Conservation (phyloP, 352 stramenopile genomes). For the Phytopythium vexans region DNA sequence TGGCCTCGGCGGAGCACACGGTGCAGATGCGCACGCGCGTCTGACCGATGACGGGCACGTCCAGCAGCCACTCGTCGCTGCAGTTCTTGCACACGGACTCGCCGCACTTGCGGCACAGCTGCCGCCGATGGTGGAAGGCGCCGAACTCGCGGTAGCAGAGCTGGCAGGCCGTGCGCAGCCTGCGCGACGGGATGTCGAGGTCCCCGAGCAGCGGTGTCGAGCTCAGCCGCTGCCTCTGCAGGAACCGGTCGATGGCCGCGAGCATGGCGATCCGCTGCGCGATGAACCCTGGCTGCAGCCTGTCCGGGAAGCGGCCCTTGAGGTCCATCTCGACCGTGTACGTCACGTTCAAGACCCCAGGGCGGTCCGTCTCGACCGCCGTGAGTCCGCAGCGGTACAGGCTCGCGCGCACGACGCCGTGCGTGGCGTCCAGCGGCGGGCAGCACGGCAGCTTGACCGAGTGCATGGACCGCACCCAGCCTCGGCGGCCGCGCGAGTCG, state of each 20-base stretch:
- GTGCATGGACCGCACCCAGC: constrained; percentile 56
- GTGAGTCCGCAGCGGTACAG: constrained; percentile 81
- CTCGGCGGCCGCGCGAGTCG: constrained; percentile 47
- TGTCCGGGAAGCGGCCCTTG: constrained; percentile 72
- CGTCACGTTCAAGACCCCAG: constrained; percentile 70
- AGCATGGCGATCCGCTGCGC: constrained; percentile 63
- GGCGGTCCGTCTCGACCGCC: constrained; percentile 70
- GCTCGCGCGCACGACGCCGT: constrained; percentile 71
- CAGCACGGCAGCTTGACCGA: constrained; percentile 58
- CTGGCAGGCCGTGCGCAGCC: constrained; percentile 50
- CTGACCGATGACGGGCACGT: constrained; percentile 71
- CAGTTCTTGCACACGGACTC: constrained; percentile 74
- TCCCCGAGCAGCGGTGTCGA: constrained; percentile 73
- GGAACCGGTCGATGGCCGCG: constrained; percentile 67
- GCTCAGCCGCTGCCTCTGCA: constrained; percentile 81
- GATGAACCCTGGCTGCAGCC: constrained; percentile 59
- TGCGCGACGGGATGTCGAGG: constrained; percentile 51
- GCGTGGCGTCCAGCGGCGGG: constrained; percentile 40
- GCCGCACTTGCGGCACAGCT: constrained; percentile 73
- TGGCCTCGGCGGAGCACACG: constrained; percentile 70
- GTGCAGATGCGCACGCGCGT: constrained; percentile 84
- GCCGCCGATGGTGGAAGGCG: neutral
- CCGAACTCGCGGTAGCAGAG: constrained; percentile 72
- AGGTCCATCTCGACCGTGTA: constrained; percentile 86
- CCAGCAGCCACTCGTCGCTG: constrained; percentile 76